These are phyloP conservation scores for Porogramme epimiltina DNA, from an alignment of 1,284 basidiomycete species.

Conservation along the genomic window DNA sequence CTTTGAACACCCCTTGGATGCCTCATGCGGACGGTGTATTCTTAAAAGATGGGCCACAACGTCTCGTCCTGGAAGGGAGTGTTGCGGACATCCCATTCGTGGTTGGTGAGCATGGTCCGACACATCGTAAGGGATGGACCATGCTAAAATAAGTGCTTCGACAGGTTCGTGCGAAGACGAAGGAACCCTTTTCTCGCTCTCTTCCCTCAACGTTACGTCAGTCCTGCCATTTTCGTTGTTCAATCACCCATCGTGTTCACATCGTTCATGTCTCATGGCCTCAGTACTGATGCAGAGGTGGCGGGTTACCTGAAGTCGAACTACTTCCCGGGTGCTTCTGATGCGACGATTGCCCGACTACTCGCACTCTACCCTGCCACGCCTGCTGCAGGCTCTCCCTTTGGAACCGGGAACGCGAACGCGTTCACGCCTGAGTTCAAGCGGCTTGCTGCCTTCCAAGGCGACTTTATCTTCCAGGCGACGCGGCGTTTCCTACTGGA, in stretches of 20 bases:
- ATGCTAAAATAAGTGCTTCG: too few relatives aligned
- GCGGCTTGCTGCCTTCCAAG: slow-evolving; percentile 48
- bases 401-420: slow-evolving; percentile 45
- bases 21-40: slow-evolving; percentile 43
- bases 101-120: slow-evolving; percentile 16
- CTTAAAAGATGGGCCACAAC: slow-evolving; percentile 27
- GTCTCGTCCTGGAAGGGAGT: slow-evolving; percentile 12
- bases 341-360: slow-evolving; percentile 5
- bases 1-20: slow-evolving; percentile 31
- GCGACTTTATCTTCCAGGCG: slow-evolving; percentile 52
- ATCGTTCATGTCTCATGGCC: background rate
- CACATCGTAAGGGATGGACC: too few relatives aligned
- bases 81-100: slow-evolving; percentile 32
- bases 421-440: slow-evolving; percentile 51
- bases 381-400: slow-evolving; percentile 50
- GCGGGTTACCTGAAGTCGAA: slow-evolving; percentile 16
- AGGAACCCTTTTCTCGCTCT: slow-evolving; percentile 33
- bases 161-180: slow-evolving; percentile 38
- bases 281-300: slow-evolving; percentile 17
- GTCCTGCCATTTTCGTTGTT: background rate
- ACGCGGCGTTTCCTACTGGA: slow-evolving; percentile 37
- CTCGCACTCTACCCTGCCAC: slow-evolving; percentile 39
- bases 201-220: slow-evolving; percentile 24
- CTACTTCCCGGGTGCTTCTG: slow-evolving; percentile 19
- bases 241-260: background rate